Evolutionary conservation across 2,329 filamentous ascomycete species (phyloP), one percentile per base, ranked within the genome.

Genomic region (Xylaria sp.): DNA sequence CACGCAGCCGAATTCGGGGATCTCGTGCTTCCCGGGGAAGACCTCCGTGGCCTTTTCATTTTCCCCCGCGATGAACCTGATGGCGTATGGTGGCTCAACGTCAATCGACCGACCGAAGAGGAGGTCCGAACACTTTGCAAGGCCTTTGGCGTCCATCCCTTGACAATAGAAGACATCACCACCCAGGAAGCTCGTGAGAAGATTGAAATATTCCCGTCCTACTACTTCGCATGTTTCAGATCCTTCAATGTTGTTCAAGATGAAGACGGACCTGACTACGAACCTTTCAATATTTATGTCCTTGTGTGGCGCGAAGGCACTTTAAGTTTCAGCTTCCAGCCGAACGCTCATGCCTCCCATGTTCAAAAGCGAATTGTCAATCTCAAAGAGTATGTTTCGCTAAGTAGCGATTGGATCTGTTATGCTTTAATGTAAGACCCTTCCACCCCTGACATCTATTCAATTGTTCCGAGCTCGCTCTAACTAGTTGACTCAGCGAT

Each of bases 31-130:
- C 93, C 94, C 2, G 94, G 93, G 8, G 95, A 97, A 75, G 91
- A 90, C 61, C 91, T 98, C 71, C 89, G 92, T 33, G 92, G 93
- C 60, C 86, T 99, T 11, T 99, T 99, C 74, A 81, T 83, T 33
- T 80, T 89, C 35, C 87, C 87, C 6, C 87, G 83, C 55, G 83
- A 84, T 31, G 86, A 88, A 64, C 77, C 80, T 2, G 84, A 93
- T 70, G 94, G 94, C 71, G 94, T 97, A n/a, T 99, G 94, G 94
- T 99, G 95, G 95, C 84, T 99, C 53, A 96, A 99, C 72, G 90
- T 97, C 75, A 90, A 94, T 75, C 92, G 92, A 69, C 92, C 94
- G 1, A 94, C 90, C 0, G 91, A 94, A 73, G 93, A 94, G 62
- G 95, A 98, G 75, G 88, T 97, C 19, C 88, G 89, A 45, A 89